Conservation (phyloP, 306 rosid genomes). For the Cucurbita pepo region DNA sequence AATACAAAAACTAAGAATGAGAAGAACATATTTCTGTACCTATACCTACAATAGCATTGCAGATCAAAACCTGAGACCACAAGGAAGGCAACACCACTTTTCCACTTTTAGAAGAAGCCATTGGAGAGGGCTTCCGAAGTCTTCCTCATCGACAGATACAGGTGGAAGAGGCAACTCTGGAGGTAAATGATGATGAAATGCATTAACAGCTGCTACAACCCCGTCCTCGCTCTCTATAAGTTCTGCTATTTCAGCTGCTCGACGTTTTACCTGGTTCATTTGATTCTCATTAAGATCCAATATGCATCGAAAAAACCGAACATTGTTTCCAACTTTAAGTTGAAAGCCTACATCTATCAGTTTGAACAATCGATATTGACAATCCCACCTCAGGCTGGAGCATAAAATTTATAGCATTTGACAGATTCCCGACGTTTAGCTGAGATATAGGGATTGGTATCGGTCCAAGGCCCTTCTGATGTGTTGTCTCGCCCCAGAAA, state of each 20-base stretch:
- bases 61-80: conserved; percentile 22
- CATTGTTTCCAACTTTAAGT: neutral
- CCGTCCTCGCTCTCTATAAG: conserved; percentile 87
- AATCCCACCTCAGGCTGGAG: conserved; percentile 72
- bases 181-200: conserved; percentile 83
- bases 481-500: conserved; percentile 90
- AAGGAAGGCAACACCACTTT: conserved; percentile 47
- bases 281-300: conserved; percentile 1
- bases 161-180: conserved; percentile 53
- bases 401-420: conserved; percentile 73
- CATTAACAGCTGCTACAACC: conserved; percentile 72
- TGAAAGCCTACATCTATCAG: neutral
- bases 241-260: conserved; percentile 52
- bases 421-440: conserved; percentile 44
- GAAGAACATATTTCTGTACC: neutral
- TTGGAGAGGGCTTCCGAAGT: conserved; percentile 27
- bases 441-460: conserved; percentile 64
- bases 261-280: conserved; percentile 51
- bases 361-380: neutral
- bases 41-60: neutral
- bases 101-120: conserved; percentile 50
- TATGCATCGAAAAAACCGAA: neutral
- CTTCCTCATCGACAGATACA: conserved; percentile 33
- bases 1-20: conserved; percentile 8
- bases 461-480: conserved; percentile 68